Conservation (phyloP, 2,329 filamentous ascomycete genomes). For the Davidsoniella virescens region DNA sequence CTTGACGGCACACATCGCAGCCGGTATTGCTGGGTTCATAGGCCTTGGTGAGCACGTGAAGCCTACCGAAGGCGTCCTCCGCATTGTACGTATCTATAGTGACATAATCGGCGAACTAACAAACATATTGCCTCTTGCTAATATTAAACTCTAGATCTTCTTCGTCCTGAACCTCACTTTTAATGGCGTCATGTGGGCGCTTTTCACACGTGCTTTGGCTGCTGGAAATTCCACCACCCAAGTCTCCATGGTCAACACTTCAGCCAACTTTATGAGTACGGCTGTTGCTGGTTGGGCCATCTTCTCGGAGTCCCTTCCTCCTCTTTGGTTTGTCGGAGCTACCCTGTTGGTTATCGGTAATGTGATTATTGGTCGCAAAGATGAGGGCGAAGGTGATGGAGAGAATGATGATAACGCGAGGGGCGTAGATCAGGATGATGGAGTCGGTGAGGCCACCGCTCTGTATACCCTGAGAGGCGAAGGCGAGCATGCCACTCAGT, state of each 20-base stretch:
- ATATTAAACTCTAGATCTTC: constrained; percentile 37
- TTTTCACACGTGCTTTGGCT: constrained; percentile 66
- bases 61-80: constrained; percentile 31
- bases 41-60: constrained; percentile 26
- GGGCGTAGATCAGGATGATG: constrained; percentile 10
- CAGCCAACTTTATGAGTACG: constrained; percentile 65
- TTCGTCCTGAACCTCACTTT: constrained; percentile 60
- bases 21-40: constrained; percentile 27
- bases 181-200: constrained; percentile 70
- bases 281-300: constrained; percentile 54
- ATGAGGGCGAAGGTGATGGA: constrained; percentile 27
- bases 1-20: constrained; percentile 33
- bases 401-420: not conserved
- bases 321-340: constrained; percentile 63
- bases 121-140: not conserved
- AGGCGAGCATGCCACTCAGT: constrained; percentile 20
- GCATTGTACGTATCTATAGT: constrained; percentile 27
- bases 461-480: constrained; percentile 16
- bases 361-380: constrained; percentile 59
- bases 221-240: constrained; percentile 60
- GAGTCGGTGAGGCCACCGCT: constrained; percentile 14
- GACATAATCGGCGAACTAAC: not conserved
- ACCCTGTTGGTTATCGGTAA: constrained; percentile 57
- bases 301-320: constrained; percentile 55
- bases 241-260: constrained; percentile 69